A percentile compares a stretch with the other conserved stretches of the same genome.
These are phyloP conservation scores for Colletotrichum spaethianum DNA, from an alignment of 2,329 filamentous ascomycete genomes.

Conservation along the genomic window DNA sequence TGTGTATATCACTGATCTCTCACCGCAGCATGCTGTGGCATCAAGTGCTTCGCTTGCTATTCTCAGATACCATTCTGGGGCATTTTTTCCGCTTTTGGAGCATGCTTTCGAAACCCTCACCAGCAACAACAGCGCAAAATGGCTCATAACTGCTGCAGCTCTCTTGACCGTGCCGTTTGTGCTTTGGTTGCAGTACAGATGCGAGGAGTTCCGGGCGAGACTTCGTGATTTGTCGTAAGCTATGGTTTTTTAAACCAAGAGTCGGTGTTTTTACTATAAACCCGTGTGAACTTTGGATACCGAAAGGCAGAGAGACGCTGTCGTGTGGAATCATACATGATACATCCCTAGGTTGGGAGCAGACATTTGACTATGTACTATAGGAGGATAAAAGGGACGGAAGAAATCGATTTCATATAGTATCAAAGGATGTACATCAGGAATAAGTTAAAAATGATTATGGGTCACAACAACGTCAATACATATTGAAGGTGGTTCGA, in stretches of 20 bases:
- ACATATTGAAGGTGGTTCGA: neutral
- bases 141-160: slow-evolving; percentile 21
- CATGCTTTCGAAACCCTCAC: slow-evolving; percentile 19
- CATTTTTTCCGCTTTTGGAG: slow-evolving; percentile 20
- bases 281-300: neutral
- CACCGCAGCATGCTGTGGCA: slow-evolving; percentile 25
- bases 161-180: slow-evolving; percentile 5
- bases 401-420: neutral
- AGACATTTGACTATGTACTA: neutral
- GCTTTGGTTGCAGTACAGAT: slow-evolving; percentile 28
- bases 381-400: too few species aligned
- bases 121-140: slow-evolving; percentile 31
- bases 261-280: neutral
- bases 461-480: neutral
- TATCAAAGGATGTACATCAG: neutral
- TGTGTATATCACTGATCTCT: slow-evolving; percentile 28
- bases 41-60: slow-evolving; percentile 25
- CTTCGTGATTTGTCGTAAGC: slow-evolving; percentile 10
- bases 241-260: neutral
- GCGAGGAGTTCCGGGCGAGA: neutral
- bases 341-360: too few species aligned
- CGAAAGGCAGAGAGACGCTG: neutral
- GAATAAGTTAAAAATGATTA: neutral
- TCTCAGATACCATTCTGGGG: slow-evolving; percentile 27
- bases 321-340: neutral